phyloP scores from a whole-genome alignment of 768 basidiomycete species.

The Leccinum aurantiacum region DNA sequence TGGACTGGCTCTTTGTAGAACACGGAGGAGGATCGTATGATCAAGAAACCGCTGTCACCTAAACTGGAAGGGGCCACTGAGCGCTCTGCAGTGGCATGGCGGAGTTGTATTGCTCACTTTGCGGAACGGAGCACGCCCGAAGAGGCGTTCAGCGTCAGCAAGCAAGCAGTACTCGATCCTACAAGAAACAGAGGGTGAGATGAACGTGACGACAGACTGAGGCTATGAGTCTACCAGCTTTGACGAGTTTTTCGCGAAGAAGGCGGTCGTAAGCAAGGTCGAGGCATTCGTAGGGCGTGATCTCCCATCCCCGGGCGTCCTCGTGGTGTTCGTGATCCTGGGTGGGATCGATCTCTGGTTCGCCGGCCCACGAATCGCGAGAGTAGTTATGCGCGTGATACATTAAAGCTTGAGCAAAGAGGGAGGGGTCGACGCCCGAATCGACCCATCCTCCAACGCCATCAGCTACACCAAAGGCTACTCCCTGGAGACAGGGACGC shows the following conservation, averaged over 20 bases:
- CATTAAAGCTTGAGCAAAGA: constrained; percentile 92
- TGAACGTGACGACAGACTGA: constrained; percentile 17
- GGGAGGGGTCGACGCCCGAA: constrained; percentile 79
- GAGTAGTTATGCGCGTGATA: constrained; percentile 78
- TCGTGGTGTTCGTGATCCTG: constrained; percentile 66
- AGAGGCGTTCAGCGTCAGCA: constrained; percentile 71
- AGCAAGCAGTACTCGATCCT: constrained; percentile 86
- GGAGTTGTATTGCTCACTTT: constrained; percentile 50
- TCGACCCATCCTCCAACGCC: constrained; percentile 93
- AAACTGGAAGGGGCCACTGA: constrained; percentile 43
- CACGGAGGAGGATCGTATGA: constrained; percentile 66
- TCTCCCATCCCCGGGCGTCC: constrained; percentile 64
- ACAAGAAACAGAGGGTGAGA: constrained; percentile 2
- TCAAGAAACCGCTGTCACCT: constrained; percentile 77
- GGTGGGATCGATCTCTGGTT: constrained; percentile 78
- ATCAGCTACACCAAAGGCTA: constrained; percentile 84
- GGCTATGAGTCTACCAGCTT: constrained; percentile 40
- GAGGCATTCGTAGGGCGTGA: constrained; percentile 69
- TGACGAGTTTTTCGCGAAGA: constrained; percentile 60
- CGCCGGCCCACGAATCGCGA: constrained; percentile 74
- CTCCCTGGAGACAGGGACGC: constrained; percentile 46
- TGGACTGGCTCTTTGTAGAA: constrained; percentile 43
- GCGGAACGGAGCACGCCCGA: constrained; percentile 75
- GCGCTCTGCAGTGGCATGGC: constrained; percentile 1
- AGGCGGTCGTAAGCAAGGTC: constrained; percentile 73